These are phyloP conservation scores for Eimeria falciformis DNA, from an alignment of 169 alveolate species.

Conservation along the genomic window DNA sequence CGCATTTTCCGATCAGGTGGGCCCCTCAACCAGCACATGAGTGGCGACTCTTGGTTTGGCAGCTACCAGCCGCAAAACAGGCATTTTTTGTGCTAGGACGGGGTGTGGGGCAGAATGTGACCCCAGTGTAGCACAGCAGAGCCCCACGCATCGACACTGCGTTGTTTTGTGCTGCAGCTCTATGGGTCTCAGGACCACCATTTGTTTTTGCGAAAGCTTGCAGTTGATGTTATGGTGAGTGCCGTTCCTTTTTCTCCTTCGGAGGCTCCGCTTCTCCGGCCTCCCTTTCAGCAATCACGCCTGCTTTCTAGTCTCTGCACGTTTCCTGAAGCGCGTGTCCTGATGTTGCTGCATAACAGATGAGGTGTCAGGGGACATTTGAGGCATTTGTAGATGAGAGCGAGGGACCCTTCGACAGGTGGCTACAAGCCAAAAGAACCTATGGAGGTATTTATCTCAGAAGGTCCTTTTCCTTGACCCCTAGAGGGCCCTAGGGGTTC, in stretches of 20 bases:
- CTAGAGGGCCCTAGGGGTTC: too few relatives aligned
- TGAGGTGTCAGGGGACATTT: constrained; percentile 54
- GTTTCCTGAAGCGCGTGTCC: too few relatives aligned
- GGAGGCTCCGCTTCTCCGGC: neutral
- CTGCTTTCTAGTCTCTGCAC: too few relatives aligned
- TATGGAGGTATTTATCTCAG: constrained; percentile 53
- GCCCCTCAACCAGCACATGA: too few relatives aligned
- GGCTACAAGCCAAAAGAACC: constrained; percentile 61
- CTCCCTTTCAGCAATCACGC: neutral
- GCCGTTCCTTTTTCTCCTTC: neutral
- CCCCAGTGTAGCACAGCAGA: neutral
- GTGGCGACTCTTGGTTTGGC: neutral
- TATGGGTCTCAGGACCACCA: constrained; percentile 77
- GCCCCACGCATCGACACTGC: too few relatives aligned
- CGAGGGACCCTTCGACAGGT: constrained; percentile 65
- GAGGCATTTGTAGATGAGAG: constrained; percentile 68
- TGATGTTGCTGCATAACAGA: constrained; percentile 1
- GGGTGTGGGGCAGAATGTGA: neutral
- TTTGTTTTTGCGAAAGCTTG: constrained; percentile 71
- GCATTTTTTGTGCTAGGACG: neutral
- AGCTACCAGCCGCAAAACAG: neutral
- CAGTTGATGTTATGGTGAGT: constrained; percentile 77
- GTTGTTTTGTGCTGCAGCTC: constrained; percentile 43
- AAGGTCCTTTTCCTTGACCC: neutral
- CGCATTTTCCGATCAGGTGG: constrained; percentile 76